Percentiles rank a stretch among this genome's conserved stretches.
Evolutionary conservation across 148 eudicot genomes (phyloP).

Genomic region (Rhododendron simsii): DNA sequence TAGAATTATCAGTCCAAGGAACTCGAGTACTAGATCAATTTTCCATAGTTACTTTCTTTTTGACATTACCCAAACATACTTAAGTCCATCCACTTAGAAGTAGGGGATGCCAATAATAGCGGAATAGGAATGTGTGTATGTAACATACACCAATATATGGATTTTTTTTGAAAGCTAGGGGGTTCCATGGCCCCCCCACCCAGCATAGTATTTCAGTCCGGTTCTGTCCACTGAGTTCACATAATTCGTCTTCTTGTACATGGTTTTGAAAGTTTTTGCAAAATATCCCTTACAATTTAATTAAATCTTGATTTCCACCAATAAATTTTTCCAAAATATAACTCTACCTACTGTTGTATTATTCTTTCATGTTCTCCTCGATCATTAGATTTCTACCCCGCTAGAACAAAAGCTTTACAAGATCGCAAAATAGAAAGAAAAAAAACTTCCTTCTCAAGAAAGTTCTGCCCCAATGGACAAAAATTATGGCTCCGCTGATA

Average conservation of each 20-base stretch:
- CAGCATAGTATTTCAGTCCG: not conserved
- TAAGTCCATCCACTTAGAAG: not conserved
- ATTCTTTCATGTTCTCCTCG: not conserved
- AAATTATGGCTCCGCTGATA: not conserved
- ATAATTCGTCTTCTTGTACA: not conserved
- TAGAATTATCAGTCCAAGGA: not conserved
- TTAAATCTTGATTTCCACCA: not conserved
- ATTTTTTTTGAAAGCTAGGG: not conserved
- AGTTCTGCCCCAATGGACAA: not conserved
- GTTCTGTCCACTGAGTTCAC: not conserved
- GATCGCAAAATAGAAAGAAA: not conserved
- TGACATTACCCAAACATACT: not conserved
- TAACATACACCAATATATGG: not conserved
- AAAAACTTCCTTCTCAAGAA: not conserved
- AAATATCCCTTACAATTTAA: not conserved
- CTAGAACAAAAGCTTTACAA: not conserved
- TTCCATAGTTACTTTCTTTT: not conserved
- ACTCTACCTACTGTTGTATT: not conserved
- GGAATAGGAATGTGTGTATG: not conserved
- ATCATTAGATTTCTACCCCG: not conserved
- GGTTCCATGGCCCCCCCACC: not conserved
- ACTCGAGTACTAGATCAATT: not conserved
- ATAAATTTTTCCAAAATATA: not conserved
- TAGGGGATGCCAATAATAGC: not conserved
- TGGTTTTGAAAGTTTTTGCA: not conserved